A percentile compares a stretch with the other conserved stretches of the same genome.
Conservation (phyloP, 2,329 filamentous ascomycete species). For the Paraphoma chrysanthemicola region DNA sequence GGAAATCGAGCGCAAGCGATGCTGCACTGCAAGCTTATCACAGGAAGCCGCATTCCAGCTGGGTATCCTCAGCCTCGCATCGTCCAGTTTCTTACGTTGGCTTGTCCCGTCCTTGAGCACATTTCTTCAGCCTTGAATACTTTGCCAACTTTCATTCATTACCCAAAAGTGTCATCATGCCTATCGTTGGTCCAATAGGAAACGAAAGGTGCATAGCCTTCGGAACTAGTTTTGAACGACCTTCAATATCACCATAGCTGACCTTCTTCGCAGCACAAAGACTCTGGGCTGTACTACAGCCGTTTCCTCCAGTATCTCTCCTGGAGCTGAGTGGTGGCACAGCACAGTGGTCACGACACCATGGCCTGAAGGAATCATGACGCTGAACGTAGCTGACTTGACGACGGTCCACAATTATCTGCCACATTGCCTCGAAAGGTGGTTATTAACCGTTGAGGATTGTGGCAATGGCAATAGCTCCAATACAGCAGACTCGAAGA, state of each 20-base stretch:
- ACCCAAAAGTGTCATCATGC: background rate
- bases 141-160: background rate
- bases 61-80: background rate
- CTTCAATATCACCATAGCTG: too few species aligned
- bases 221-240: too few species aligned
- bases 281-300: too few species aligned
- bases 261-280: too few species aligned
- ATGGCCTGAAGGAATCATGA: constrained; percentile 1
- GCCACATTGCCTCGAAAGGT: constrained; percentile 2
- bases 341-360: background rate
- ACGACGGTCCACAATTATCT: constrained; percentile 1
- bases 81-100: background rate
- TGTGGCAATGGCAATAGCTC: background rate
- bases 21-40: too few species aligned
- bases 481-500: too few species aligned
- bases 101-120: background rate
- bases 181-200: background rate
- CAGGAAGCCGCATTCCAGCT: background rate
- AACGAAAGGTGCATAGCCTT: too few species aligned
- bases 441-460: constrained; percentile 8
- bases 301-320: too few species aligned
- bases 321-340: too few species aligned
- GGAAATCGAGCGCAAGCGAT: too few species aligned
- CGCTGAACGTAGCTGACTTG: background rate
- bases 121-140: background rate